phyloP scores from a whole-genome alignment of 176 grass and related monocot species.

The Elaeis guineensis region DNA sequence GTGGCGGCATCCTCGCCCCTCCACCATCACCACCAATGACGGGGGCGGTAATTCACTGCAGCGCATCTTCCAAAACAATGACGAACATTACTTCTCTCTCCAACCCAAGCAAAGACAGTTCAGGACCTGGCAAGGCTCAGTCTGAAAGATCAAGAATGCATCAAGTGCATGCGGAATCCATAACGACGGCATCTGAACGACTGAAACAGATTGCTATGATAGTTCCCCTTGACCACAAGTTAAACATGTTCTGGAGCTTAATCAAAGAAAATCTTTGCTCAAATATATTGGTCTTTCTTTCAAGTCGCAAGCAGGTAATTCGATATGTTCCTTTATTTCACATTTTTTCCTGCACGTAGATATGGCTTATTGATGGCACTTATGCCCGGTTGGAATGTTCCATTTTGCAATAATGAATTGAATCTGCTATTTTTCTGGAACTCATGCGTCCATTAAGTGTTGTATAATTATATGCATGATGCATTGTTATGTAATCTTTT shows the following conservation, averaged over 20 bases:
- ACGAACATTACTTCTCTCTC: slow-evolving; percentile 84
- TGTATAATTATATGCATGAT: no score
- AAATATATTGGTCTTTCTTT: slow-evolving; percentile 81
- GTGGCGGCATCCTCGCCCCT: no score
- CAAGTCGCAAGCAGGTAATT: slow-evolving; percentile 80
- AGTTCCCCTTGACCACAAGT: slow-evolving; percentile 81
- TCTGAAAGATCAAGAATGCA: slow-evolving; percentile 64
- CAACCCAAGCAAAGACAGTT: slow-evolving; percentile 76
- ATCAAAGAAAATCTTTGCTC: slow-evolving; percentile 70
- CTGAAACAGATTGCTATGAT: slow-evolving; percentile 69
- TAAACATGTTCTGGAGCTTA: slow-evolving; percentile 76
- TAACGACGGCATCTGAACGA: slow-evolving; percentile 54
- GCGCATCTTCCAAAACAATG: slow-evolving; percentile 54
- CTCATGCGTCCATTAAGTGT: no score
- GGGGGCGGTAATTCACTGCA: no score
- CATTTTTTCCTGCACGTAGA: not conserved
- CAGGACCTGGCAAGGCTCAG: slow-evolving; percentile 89
- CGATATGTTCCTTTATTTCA: slow-evolving; percentile 1
- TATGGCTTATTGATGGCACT: no score
- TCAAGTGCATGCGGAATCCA: slow-evolving; percentile 80
- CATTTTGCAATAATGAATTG: no score
- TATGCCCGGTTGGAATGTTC: no score
- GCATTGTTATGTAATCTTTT: no score
- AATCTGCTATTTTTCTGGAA: no score
- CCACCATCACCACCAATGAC: no score